Evolutionary conservation across 345 rosid genomes (phyloP).

Genomic region (Cardamine chenopodiifolia): DNA sequence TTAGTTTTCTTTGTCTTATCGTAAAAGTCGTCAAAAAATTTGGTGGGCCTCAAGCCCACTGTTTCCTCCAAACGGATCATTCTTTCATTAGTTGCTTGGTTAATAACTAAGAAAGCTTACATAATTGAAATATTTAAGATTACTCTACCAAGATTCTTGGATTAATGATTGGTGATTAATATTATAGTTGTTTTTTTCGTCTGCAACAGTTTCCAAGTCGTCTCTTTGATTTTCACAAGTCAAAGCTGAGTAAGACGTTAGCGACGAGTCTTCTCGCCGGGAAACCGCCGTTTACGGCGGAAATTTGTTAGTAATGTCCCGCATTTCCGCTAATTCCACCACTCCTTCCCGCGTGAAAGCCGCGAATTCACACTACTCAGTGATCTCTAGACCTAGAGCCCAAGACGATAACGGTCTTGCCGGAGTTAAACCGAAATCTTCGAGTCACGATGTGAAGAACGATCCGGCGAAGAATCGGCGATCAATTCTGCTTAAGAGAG

Average conservation of each 20-base stretch:
- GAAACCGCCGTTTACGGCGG: constrained; percentile 30
- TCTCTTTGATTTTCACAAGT: constrained; percentile 33
- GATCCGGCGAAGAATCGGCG: constrained; percentile 46
- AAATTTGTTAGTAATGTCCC: constrained; percentile 29
- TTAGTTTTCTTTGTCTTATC: constrained; percentile 32
- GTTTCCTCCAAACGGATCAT: constrained; percentile 10
- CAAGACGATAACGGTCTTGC: constrained; percentile 29
- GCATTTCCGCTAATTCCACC: constrained; percentile 32
- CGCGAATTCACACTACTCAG: constrained; percentile 47
- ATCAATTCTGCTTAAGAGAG: constrained; percentile 46
- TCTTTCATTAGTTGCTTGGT: constrained; percentile 18
- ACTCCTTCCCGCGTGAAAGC: constrained; percentile 53
- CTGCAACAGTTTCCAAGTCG: constrained; percentile 17
- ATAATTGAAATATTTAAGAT: background rate
- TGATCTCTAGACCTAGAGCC: constrained; percentile 37
- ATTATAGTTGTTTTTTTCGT: constrained; percentile 15
- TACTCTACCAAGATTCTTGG: background rate
- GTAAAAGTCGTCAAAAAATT: background rate
- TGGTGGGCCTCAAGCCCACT: constrained; percentile 43
- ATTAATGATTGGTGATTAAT: constrained; percentile 28
- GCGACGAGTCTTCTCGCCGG: constrained; percentile 37
- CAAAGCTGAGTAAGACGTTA: constrained; percentile 36
- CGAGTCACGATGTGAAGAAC: constrained; percentile 47
- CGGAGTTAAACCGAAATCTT: constrained; percentile 50
- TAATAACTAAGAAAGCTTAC: background rate